Evolutionary conservation across 2,329 filamentous ascomycete genomes (phyloP), one percentile per base, ranked within the genome.

Genomic region (Coniella lustricola): DNA sequence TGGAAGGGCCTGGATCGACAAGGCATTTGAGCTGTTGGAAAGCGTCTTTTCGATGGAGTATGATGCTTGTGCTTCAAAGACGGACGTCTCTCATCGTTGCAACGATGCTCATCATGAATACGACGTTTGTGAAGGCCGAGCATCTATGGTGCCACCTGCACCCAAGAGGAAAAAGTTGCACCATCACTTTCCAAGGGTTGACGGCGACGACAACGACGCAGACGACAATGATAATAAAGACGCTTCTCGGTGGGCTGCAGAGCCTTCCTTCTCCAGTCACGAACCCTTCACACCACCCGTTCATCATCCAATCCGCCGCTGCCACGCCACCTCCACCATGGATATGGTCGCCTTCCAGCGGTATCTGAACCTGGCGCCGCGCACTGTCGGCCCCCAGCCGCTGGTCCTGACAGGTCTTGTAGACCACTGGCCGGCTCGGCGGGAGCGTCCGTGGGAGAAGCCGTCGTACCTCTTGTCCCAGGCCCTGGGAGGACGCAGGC

Each of bases 351-450:
- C 62, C 0, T 88, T 90, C 60, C 77, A 86, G 51, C 61, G 66
- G 1, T 77, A 85, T 60, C 75, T 89, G 62, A 68, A 71, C 18
- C 59, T 68, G 4, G 53, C 54, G 9, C 64, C 70, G 44, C 63
- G 65, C 1, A 54, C 53, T 2, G 53, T 66, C 9, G 68, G 69
- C 1, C 72, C 75, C 0, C 61, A 68, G 48, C 89, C 91, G 0
- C 56, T 94, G 3, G 72, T 96, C 9, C 82, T 97, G 37, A 79
- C 77, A 0, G 75, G 77, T 44, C 68, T 83, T 1, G 73, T 87
- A 2, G 64, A 74, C 0, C 67, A 81, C 55, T 97, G 91, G 91
- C 89, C 90, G 0, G 90, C 91, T 0, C 65, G 85, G n/a, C 72
- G 70, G 2, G 69, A 73, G 1, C 72, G 74, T 1, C 78, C 81